Base-by-base conservation (phyloP, 2,329 filamentous ascomycete species). In the Hypomyces perniciosus region DNA sequence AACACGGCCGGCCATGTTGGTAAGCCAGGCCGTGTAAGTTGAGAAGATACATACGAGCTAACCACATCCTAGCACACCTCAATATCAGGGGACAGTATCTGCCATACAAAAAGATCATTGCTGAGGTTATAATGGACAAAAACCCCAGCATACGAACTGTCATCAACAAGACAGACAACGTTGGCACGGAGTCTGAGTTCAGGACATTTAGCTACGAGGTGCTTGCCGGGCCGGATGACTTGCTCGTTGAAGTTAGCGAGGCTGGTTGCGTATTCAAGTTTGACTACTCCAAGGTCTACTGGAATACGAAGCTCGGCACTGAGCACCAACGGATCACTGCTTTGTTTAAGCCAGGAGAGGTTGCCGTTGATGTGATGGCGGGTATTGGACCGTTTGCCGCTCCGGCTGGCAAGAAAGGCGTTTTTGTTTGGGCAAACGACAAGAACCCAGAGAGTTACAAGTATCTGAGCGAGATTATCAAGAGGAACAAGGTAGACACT, bases 401-500 rank as follows among this genome's bases (percentile, higher is more conserved):
- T 4, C 93, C 93, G 0, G 90, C 92, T 0, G 93, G 89, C 12
- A 95, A 88, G 73, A 92, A 87, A 68, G 83, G 82, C 37, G 88
- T 95, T 29, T 95, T 97, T 61, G 91, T 96, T 13, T 95, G 88
- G 84, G 93, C 91, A 37, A 99, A 97, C 69, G 93, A 99, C 67
- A 84, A 96, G 65, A 99, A 99, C 65, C 92, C 92, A 0, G 88
- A 95, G 61, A 91, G 90, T 61, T 90, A 84, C 69, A 79, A 76
- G 50, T 85, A 83, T 57, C 80, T 99, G 61, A 68, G 77, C 29
- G 79, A 85, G 34, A 88, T 87, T 7, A 78, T 95, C 47, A 68
- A 71, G 46, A 78, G 80, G 54, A 99, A 99, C 72, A 96, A 95
- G 74, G 89, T 90, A 56, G 55, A 33, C 13, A 26, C 8, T 8